Evolutionary conservation across 805 yeast species (phyloP), one percentile per base, ranked within the genome.

Genomic region (Starmerella stellata): DNA sequence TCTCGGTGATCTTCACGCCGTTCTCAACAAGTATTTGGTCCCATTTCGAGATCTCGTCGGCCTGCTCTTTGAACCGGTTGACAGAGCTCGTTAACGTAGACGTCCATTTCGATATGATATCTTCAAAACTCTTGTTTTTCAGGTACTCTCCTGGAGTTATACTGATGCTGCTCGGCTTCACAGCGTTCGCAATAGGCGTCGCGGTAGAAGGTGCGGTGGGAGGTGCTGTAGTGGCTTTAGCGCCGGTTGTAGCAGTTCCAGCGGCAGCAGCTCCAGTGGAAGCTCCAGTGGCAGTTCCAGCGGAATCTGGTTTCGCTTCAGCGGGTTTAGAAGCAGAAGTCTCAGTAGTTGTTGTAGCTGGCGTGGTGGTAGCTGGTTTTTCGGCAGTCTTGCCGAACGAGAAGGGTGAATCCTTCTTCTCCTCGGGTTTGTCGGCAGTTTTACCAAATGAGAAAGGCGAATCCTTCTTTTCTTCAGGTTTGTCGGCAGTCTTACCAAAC

Each of bases 51-150:
- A 87, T 74, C 43, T 76, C 77, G 19, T 65, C 62, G 7, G 94
- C 74, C 54, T 81, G 87, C 11, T 65, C 59, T 42, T 75, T 76
- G 59, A 85, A 90, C 28, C 79, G 75, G 20, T 68, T 66, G 2
- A 87, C 70, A 1, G 90, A 73, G 13, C 70, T 66, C 2, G 87
- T 65, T 42, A 90, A 60, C 48, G 90, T 93, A 40, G 74, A 72
- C 0, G 95, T 78, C 98, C 98, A 90, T 58, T 78, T 83, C 13
- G 83, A 71, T 32, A 90, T 78, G 47, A 90, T 67, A 55, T 90
- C 96, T 52, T 90, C 96, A 52, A 90, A 63, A 1, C 95, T 82
- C 56, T 82, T 82, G 59, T 90, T 90, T 50, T 80, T 83, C 28
- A 90, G 68, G 4, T 93, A 57, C 17, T 55, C 53, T 14, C 61